A percentile compares a stretch with the other conserved stretches of the same genome.
These are phyloP conservation scores for Penicillium sp. DNA, from an alignment of 2,329 filamentous ascomycete species.

Conservation along the genomic window DNA sequence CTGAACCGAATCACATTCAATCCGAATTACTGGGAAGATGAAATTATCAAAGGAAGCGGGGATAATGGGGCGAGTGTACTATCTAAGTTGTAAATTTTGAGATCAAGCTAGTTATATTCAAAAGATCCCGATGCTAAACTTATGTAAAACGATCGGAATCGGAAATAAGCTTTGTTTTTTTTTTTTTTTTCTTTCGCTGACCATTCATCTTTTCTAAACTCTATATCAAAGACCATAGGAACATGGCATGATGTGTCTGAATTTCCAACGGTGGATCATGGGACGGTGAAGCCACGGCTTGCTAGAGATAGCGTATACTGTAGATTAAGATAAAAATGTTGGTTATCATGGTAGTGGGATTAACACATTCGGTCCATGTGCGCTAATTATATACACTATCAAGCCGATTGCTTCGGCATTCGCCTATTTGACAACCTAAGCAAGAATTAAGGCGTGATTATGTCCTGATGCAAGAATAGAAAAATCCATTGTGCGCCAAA, in stretches of 20 bases:
- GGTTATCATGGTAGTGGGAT: not conserved
- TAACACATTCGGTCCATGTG: constrained; percentile 2
- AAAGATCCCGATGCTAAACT: not conserved
- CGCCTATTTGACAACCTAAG: constrained; percentile 4
- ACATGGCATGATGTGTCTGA: too few species aligned
- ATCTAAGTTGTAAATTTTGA: constrained; percentile 20
- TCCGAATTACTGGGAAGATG: constrained; percentile 34
- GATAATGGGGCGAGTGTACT: constrained; percentile 17
- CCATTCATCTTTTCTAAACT: too few species aligned
- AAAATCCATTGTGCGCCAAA: not conserved
- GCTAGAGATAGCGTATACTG: not conserved
- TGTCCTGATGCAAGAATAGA: constrained; percentile 2
- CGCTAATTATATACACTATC: constrained; percentile 15
- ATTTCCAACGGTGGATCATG: not conserved
- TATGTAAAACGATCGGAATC: too few species aligned
- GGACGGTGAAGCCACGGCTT: too few species aligned
- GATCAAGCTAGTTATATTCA: not conserved
- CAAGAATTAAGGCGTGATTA: constrained; percentile 8
- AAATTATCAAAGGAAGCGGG: constrained; percentile 29
- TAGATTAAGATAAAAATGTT: constrained; percentile 7
- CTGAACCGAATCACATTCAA: constrained; percentile 58
- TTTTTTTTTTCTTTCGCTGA: too few species aligned
- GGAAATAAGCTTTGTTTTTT: too few species aligned
- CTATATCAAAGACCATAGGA: too few species aligned
- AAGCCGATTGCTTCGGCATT: constrained; percentile 1